Conservation (phyloP, 306 rosid genomes). For the Sphenostylis stenocarpa region DNA sequence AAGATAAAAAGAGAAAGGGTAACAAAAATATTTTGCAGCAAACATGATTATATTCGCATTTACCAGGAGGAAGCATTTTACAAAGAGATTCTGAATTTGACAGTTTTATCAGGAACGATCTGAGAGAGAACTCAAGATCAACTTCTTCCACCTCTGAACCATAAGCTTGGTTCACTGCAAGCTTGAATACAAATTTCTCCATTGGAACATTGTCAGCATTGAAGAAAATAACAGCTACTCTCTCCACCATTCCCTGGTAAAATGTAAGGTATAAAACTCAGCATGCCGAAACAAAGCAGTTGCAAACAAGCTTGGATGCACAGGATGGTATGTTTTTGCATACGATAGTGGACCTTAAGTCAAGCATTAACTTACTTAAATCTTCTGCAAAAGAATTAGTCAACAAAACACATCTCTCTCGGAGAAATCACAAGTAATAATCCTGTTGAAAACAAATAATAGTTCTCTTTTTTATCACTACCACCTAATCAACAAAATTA, state of each 20-base stretch:
- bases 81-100: slow-evolving; percentile 70
- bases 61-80: slow-evolving; percentile 65
- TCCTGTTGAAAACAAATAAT: neutral
- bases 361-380: neutral
- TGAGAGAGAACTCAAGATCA: slow-evolving; percentile 77
- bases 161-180: slow-evolving; percentile 55
- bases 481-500: neutral
- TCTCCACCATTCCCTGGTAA: slow-evolving; percentile 77
- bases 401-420: slow-evolving; percentile 1
- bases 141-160: slow-evolving; percentile 60
- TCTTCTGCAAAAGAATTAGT: slow-evolving; percentile 12
- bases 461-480: neutral
- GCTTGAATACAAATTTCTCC: slow-evolving; percentile 81
- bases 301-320: neutral
- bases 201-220: slow-evolving; percentile 46
- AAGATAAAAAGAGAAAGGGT: slow-evolving; percentile 6
- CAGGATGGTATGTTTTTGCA: neutral
- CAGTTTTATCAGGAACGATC: slow-evolving; percentile 75
- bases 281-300: slow-evolving; percentile 13
- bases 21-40: slow-evolving; percentile 11
- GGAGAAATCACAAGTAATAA: neutral
- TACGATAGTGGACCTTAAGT: neutral
- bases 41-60: slow-evolving; percentile 6
- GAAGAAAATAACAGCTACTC: slow-evolving; percentile 76
- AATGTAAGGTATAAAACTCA: slow-evolving; percentile 25